phyloP scores from a whole-genome alignment of 306 rosid species.

The Vicia faba region DNA sequence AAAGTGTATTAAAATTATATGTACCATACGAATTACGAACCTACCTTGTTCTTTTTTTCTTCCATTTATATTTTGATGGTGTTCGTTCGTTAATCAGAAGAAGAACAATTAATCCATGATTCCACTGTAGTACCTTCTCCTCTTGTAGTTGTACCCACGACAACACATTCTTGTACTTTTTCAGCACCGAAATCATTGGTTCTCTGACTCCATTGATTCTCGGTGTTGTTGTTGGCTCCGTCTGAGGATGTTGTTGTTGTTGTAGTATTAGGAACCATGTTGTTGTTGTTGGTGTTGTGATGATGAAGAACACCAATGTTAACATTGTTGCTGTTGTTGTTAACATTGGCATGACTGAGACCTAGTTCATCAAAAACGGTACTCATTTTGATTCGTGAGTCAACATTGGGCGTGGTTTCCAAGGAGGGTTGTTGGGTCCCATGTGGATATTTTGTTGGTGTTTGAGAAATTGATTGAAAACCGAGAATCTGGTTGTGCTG shows the following conservation, averaged over 20 bases:
- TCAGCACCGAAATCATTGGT: neutral
- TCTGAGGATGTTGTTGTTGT: conserved; percentile 37
- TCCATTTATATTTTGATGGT: neutral
- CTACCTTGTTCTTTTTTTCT: conserved; percentile 14
- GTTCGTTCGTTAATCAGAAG: conserved; percentile 59
- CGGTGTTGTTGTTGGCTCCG: conserved; percentile 32
- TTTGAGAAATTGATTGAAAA: conserved; percentile 53
- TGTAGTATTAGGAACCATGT: conserved; percentile 26
- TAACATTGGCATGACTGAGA: conserved; percentile 41
- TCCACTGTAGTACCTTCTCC: conserved; percentile 83
- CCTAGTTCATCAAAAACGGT: conserved; percentile 57
- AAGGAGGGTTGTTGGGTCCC: conserved; percentile 42
- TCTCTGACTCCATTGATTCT: conserved; percentile 44
- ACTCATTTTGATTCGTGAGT: conserved; percentile 14
- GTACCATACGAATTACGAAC: conserved; percentile 8
- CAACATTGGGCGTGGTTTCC: conserved; percentile 40
- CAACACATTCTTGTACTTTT: conserved; percentile 39
- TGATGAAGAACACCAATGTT: conserved; percentile 35
- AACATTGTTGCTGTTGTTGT: neutral
- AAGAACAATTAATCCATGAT: conserved; percentile 93
- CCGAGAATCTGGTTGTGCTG: conserved; percentile 55
- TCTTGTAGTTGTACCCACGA: conserved; percentile 42
- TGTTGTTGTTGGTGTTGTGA: conserved; percentile 29
- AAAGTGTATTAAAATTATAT: conserved; percentile 21
- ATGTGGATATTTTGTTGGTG: conserved; percentile 42